Evolutionary conservation across 805 yeast genomes (phyloP), one percentile per base, ranked within the genome.

Genomic region (Yamadazyma phyllophila): DNA sequence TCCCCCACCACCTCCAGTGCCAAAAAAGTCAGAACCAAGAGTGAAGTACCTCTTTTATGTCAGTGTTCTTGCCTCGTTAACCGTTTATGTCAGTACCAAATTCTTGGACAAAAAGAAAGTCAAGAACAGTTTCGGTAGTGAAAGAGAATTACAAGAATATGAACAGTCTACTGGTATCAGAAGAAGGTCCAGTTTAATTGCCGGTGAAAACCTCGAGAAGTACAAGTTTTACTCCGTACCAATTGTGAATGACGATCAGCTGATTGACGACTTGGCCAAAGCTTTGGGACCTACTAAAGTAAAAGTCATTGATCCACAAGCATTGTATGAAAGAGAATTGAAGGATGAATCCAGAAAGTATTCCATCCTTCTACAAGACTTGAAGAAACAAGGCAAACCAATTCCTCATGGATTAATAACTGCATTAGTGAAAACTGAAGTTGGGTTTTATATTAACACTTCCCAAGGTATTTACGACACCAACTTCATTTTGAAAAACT

Each of bases 401-500:
- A 55, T 60, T 12, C 76, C 77, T 12, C 60, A 59, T 30, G 84
- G 84, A 5, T 58, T 80, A 31, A 59, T 79, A 47, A 77, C 83
- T 1, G 80, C 80, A 8, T 61, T 80, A 43, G 57, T 80, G 26
- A 71, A 70, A 44, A 58, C 67, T 39, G 71, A 71, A 38, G 60
- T 76, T 8, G 41, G 53, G 9, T 50, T 59, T 33, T 69, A 56
- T 42, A 43, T 65, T 48, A 71, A 67, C 47, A 71, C 76, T 1
- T 53, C 69, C 10, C 56, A 54, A 24, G 54, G 74, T 2, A 70
- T 71, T 16, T 55, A 68, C 16, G 68, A 74, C 27, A 76, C 80
- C 26, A 67, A 69, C 33, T 77, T 81, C 31, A 52, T 82, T 0
- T 60, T 85, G 40, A 57, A 76, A 24, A 78, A 82, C 55, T 85